Evolutionary conservation across 2,329 filamentous ascomycete genomes (phyloP).

Genomic region (Mycosphaerella arachidis): DNA sequence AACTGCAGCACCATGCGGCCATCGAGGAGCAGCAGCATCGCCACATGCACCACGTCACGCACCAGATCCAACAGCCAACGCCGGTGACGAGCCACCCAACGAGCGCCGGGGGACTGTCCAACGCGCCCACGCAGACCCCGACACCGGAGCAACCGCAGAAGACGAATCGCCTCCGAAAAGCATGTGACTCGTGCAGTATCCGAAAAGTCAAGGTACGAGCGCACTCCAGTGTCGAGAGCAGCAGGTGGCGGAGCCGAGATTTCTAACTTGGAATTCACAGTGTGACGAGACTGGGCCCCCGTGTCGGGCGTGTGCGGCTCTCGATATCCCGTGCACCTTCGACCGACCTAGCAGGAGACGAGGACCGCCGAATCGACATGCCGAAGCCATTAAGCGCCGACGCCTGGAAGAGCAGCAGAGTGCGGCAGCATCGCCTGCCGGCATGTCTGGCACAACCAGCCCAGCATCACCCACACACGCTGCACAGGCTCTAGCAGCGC

Average conservation of each 20-base stretch:
- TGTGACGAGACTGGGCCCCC: constrained; percentile 64
- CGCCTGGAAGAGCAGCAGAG: constrained; percentile 41
- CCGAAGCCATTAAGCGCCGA: constrained; percentile 62
- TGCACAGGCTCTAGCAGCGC: constrained; percentile 49
- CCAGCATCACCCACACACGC: constrained; percentile 51
- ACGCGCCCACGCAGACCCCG: constrained; percentile 19
- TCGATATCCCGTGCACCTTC: constrained; percentile 66
- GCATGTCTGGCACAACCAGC: constrained; percentile 40
- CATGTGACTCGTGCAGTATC: constrained; percentile 39
- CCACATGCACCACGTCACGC: constrained; percentile 28
- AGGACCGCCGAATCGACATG: constrained; percentile 63
- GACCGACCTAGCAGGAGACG: constrained; percentile 59
- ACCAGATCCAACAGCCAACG: constrained; percentile 26
- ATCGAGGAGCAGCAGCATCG: constrained; percentile 31
- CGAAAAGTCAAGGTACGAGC: constrained; percentile 37
- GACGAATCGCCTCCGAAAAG: constrained; percentile 37
- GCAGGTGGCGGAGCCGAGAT: background rate
- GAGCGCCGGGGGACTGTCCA: constrained; percentile 21
- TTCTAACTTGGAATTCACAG: constrained; percentile 33
- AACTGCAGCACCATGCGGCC: constrained; percentile 28
- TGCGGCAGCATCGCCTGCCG: constrained; percentile 33
- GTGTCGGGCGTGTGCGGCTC: constrained; percentile 59
- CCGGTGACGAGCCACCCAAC: constrained; percentile 23
- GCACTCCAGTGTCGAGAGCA: background rate
- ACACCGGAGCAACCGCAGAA: constrained; percentile 30